A percentile compares a stretch with the other conserved stretches of the same genome.
Conservation (phyloP, 108 stramenopile species). For the Poteriospumella lacustris region DNA sequence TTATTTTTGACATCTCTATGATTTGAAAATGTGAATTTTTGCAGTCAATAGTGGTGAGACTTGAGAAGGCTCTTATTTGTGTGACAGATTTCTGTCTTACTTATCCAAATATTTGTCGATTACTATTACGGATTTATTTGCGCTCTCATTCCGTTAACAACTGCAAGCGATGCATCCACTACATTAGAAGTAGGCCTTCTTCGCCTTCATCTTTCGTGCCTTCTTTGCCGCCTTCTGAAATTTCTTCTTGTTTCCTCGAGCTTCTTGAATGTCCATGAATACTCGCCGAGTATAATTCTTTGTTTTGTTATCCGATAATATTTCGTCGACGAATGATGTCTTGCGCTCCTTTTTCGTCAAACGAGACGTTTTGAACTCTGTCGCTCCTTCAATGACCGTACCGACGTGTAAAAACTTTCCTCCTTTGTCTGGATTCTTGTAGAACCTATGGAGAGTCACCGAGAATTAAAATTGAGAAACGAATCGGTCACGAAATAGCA, state of each 20-base stretch:
- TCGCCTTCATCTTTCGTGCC: too few species aligned
- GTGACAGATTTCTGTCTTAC: too few species aligned
- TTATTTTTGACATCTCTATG: too few species aligned
- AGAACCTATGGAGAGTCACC: constrained; percentile 52
- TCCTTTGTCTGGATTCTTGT: constrained; percentile 73
- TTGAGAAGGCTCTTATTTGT: too few species aligned
- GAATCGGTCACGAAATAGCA: neutral
- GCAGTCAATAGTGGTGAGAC: too few species aligned
- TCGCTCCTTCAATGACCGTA: constrained; percentile 78
- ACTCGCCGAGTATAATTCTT: neutral
- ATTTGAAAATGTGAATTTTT: too few species aligned
- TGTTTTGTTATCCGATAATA: constrained; percentile 54
- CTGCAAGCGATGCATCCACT: too few species aligned
- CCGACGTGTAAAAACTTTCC: constrained; percentile 62
- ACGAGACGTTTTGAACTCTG: constrained; percentile 73
- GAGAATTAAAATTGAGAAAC: neutral
- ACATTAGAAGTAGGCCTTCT: too few species aligned
- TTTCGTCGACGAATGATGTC: constrained; percentile 73
- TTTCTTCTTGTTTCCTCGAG: neutral
- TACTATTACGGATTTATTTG: too few species aligned
- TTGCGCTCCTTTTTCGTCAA: constrained; percentile 76
- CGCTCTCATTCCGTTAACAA: too few species aligned
- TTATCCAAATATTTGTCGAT: too few species aligned
- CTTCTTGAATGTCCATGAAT: constrained; percentile 10
- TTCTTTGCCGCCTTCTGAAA: neutral